Evolutionary conservation across 2,329 filamentous ascomycete species (phyloP), one percentile per base, ranked within the genome.

Genomic region (Fusarium staphyleae): DNA sequence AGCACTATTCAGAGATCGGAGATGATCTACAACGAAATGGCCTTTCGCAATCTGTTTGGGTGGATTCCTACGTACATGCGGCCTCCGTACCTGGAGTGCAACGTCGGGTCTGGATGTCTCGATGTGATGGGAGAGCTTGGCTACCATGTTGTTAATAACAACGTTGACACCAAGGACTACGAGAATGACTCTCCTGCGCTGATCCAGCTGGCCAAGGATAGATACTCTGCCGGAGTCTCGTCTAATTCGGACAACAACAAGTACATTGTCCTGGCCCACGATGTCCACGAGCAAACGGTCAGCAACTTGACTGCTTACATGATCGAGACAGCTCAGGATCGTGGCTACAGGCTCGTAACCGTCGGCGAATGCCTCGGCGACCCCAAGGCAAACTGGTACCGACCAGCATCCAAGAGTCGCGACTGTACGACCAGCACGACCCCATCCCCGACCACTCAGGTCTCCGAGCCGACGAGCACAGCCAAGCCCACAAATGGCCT

Each of bases 111-210:
- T n/a, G 77, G 73, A 15, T 79, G 77, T 55, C 65, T 72, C 34
- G 57, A 61, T 3, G 65, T 72, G 24, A 61, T 78, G 61, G 66
- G 58, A 3, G 60, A 60, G 18, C 66, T 84, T 22, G 80, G 79
- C 33, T 86, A 86, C 69, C 81, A 85, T 64, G 69, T 84, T 57
- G 74, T 81, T 52, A 81, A 81, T 63, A 82, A 80, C 60, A 80
- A 85, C 63, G 69, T 86, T 11, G 84, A 87, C 66, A 87, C 84
- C 13, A 81, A 85, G 57, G 84, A 87, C 69, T 86, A 83, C 65
- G 73, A 81, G 62, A 78, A 84, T 60, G 75, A 78, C 50, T 72
- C 72, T 8, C 75, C 81, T 2, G 70, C 77, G 34, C 75, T 77
- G 56, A 84, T 85, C 58, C 72, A 77, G 52, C 67, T 72, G 22